Conservation (phyloP, 2,329 filamentous ascomycete genomes). For the Colletotrichum simmondsii region DNA sequence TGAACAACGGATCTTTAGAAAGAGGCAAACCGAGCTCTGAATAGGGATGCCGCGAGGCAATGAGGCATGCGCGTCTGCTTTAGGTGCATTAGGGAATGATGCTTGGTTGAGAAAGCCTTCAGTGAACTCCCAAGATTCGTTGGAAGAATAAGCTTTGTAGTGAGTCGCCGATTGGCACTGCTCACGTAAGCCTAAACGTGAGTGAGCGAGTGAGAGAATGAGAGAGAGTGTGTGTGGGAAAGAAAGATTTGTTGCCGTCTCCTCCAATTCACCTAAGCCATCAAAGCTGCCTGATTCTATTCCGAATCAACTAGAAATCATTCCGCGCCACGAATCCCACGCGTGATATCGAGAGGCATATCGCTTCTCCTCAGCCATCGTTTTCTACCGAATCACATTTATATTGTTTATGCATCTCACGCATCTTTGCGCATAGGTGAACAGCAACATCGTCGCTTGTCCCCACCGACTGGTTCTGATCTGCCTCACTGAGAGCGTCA, state of each 20-base stretch:
- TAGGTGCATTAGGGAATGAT: background rate
- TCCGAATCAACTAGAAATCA: background rate
- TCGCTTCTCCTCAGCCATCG: background rate
- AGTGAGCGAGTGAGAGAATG: too few relatives aligned
- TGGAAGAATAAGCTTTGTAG: background rate
- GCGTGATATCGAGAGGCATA: background rate
- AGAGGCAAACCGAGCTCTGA: background rate
- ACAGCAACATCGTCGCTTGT: background rate
- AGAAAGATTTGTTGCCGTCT: too few relatives aligned
- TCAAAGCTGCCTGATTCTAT: background rate
- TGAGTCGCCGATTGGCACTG: background rate
- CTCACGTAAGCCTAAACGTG: background rate
- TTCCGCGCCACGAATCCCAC: background rate
- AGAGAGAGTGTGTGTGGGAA: too few relatives aligned
- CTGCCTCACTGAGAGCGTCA: constrained; percentile 3
- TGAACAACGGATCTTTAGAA: background rate
- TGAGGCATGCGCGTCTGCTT: background rate
- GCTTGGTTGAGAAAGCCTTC: background rate
- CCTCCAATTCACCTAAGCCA: background rate
- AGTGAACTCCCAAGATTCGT: background rate
- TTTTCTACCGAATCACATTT: background rate
- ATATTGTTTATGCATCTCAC: background rate
- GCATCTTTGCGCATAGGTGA: background rate
- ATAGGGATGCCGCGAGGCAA: background rate
- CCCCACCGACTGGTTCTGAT: background rate